Evolutionary conservation across 495 filamentous ascomycete species (phyloP).

Genomic region (Aspergillus biplanus): DNA sequence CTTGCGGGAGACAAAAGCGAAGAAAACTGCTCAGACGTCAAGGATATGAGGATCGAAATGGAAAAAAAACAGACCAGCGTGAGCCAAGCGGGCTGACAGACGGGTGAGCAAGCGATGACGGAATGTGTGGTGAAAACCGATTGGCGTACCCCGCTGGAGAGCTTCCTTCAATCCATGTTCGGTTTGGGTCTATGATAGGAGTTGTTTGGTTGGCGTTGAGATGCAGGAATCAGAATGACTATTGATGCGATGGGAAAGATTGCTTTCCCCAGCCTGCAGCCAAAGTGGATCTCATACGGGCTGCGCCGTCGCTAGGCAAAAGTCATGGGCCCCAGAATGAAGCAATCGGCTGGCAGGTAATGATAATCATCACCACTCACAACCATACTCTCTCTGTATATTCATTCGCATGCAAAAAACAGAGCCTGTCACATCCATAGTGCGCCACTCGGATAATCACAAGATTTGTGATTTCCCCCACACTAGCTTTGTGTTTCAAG

Average conservation of each 20-base stretch:
- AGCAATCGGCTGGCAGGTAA: conserved; percentile 15
- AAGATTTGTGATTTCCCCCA: conserved; percentile 10
- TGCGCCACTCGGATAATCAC: background rate
- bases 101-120: background rate
- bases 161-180: background rate
- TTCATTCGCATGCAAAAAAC: background rate
- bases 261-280: conserved; percentile 20
- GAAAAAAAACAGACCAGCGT: conserved; percentile 2
- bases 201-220: background rate
- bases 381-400: background rate
- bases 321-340: conserved; percentile 11
- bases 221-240: background rate
- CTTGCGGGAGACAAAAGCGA: background rate
- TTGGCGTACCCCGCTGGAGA: background rate
- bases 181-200: conserved; percentile 10
- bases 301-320: conserved; percentile 20
- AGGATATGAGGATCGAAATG: background rate
- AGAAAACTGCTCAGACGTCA: background rate
- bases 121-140: background rate
- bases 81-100: background rate
- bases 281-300: conserved; percentile 21
- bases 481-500: conserved; percentile 11
- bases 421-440: background rate
- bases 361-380: conserved; percentile 14
- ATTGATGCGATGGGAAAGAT: background rate